A percentile compares a stretch with the other conserved stretches of the same genome.
Conservation (phyloP, 192 early-diverging fungal genomes). For the Entophlyctis luteolus region DNA sequence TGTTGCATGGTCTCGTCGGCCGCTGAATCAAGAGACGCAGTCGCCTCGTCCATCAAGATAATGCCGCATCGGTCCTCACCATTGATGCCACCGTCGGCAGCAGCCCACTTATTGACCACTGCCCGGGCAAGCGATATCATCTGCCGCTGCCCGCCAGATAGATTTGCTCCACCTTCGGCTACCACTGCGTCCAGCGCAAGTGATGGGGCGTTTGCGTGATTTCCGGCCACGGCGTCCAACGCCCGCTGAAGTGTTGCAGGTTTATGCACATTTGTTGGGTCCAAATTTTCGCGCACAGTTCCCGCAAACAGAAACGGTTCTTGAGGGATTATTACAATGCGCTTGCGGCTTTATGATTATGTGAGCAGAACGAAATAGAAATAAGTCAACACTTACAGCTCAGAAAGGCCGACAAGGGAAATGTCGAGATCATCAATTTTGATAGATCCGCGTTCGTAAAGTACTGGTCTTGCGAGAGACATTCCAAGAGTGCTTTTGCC, state of each 20-base stretch:
- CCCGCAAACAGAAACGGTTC: slow-evolving; percentile 54
- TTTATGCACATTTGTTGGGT: slow-evolving; percentile 40
- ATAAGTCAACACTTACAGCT: slow-evolving; percentile 61
- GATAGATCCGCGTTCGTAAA: slow-evolving; percentile 50
- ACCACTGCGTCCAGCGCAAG: slow-evolving; percentile 63
- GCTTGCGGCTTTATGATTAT: slow-evolving; percentile 42
- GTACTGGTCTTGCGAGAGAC: slow-evolving; percentile 62
- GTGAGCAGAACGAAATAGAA: no score
- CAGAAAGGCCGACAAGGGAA: slow-evolving; percentile 55
- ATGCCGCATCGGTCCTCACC: slow-evolving; percentile 46
- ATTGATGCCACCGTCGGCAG: background rate
- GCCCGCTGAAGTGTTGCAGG: slow-evolving; percentile 36
- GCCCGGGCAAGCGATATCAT: slow-evolving; percentile 52
- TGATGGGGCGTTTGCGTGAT: slow-evolving; percentile 18
- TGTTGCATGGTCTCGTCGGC: slow-evolving; percentile 79
- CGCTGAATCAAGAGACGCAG: slow-evolving; percentile 79
- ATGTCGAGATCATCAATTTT: slow-evolving; percentile 61
- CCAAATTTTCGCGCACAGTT: slow-evolving; percentile 46
- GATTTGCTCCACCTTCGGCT: slow-evolving; percentile 75
- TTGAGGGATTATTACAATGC: slow-evolving; percentile 49
- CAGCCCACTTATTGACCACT: slow-evolving; percentile 22
- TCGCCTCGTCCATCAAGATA: slow-evolving; percentile 60
- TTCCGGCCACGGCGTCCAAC: slow-evolving; percentile 31
- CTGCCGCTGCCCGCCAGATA: slow-evolving; percentile 76
- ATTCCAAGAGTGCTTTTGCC: slow-evolving; percentile 60